Evolutionary conservation across 2,329 filamentous ascomycete species (phyloP), one percentile per base, ranked within the genome.

Genomic region (Aspergillus floridensis): DNA sequence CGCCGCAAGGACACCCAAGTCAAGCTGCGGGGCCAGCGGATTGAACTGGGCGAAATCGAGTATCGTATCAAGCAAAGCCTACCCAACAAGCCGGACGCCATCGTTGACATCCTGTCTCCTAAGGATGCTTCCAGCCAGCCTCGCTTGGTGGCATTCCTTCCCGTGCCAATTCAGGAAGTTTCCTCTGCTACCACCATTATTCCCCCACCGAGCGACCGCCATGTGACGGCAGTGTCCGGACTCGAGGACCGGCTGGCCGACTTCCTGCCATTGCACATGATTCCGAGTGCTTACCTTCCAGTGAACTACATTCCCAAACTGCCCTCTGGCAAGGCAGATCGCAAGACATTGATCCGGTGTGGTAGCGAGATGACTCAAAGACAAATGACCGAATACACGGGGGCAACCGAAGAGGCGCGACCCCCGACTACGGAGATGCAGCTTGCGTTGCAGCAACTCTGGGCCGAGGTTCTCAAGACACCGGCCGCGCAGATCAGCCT

Each of bases 41-140:
- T 73, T n/a, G 70, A 74, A 49, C 57, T 69, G 1, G 68, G 65
- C 5, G 71, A 72, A 56, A 61, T 74, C 12, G 72, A 75, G 54
- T 59, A 67, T 41, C 49, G 51, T 6, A 32, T 64, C 49, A 57
- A 56, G 35, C 56, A 53, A 49, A 35, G 57, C 24, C 69, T 84
- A 26, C 79, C 79, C 1, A 60, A 70, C 0, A 73, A 73, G 4
- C 74, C 77, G 24, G 77, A 78, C 50, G 77, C 82, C 2, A 77
- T 76, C 0, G 78, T 79, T 10, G 82, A 83, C 57, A 79, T 82
- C 29, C 78, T 82, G 58, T 76, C 75, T 56, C 77, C 78, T n/a
- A 73, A 74, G n/a, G 76, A 76, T 11, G 58, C 67, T 19, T 61
- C 68, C 4, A 73, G 72, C 3, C 76, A 79, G 50, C 77, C 78